phyloP scores from a whole-genome alignment of 2,329 filamentous ascomycete genomes.

The Cladosporium sp. region DNA sequence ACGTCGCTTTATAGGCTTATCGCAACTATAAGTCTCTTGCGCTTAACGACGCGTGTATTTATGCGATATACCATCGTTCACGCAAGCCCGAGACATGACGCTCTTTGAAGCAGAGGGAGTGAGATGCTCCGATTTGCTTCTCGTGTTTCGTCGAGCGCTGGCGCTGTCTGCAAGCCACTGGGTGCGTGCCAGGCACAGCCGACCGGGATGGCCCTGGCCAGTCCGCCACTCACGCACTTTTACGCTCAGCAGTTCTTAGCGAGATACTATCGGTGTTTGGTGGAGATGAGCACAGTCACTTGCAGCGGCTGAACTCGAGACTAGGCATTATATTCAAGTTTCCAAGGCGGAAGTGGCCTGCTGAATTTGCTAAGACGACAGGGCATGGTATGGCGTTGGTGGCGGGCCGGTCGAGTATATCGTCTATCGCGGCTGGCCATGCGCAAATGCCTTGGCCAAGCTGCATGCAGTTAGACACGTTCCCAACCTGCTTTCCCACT shows the following conservation, averaged over 20 bases:
- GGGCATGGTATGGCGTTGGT: neutral
- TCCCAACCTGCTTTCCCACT: neutral
- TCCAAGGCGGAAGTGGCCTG: neutral
- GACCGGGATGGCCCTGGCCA: neutral
- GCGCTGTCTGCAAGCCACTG: neutral
- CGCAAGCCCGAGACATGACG: neutral
- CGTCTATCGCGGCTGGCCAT: neutral
- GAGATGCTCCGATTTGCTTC: neutral
- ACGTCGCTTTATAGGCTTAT: conserved; percentile 8
- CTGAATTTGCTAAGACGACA: neutral
- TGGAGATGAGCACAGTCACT: neutral
- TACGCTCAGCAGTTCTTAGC: neutral
- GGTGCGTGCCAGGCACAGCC: neutral
- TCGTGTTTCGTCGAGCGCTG: conserved; percentile 2
- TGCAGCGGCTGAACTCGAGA: neutral
- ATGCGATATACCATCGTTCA: neutral
- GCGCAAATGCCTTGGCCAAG: conserved; percentile 1
- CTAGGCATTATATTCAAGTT: neutral
- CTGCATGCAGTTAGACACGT: conserved; percentile 1
- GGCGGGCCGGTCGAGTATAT: neutral
- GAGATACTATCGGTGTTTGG: neutral
- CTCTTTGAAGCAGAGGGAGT: neutral
- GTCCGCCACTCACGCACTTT: too few species aligned
- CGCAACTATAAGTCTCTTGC: neutral
- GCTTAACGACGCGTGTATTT: neutral